These are phyloP conservation scores for Raphanus raphanistrum DNA, from an alignment of 345 rosid species.

Conservation along the genomic window DNA sequence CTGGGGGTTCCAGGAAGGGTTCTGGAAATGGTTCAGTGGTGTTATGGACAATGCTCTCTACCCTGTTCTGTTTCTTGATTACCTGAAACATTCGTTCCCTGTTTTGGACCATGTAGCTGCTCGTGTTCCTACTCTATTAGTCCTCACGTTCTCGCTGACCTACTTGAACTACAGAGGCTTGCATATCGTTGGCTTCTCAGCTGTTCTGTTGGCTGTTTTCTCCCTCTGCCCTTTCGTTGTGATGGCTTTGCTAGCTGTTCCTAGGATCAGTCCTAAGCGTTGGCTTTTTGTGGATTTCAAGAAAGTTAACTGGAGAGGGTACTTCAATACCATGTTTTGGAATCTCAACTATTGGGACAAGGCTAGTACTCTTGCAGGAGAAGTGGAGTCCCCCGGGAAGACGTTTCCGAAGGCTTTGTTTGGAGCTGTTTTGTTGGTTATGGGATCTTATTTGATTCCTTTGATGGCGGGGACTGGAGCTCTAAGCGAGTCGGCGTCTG, in stretches of 20 bases:
- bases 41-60: slow-evolving; percentile 94
- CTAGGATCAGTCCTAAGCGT: slow-evolving; percentile 59
- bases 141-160: slow-evolving; percentile 68
- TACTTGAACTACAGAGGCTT: slow-evolving; percentile 87
- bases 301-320: slow-evolving; percentile 82
- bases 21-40: slow-evolving; percentile 97
- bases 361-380: slow-evolving; percentile 93
- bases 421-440: slow-evolving; percentile 77
- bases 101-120: slow-evolving; percentile 57
- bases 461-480: slow-evolving; percentile 88
- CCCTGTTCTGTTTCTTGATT: slow-evolving; percentile 88
- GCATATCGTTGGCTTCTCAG: slow-evolving; percentile 81
- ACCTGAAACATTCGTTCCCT: slow-evolving; percentile 83
- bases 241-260: slow-evolving; percentile 66
- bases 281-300: slow-evolving; percentile 69
- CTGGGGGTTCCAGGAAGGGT: slow-evolving; percentile 96
- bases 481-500: slow-evolving; percentile 43
- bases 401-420: slow-evolving; percentile 87
- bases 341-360: slow-evolving; percentile 94
- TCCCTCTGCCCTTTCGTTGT: slow-evolving; percentile 78
- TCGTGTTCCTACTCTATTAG: slow-evolving; percentile 76
- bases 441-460: slow-evolving; percentile 72
- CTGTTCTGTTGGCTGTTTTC: slow-evolving; percentile 67
- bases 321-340: slow-evolving; percentile 93
- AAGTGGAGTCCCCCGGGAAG: slow-evolving; percentile 75